phyloP scores from a whole-genome alignment of 2,329 filamentous ascomycete species.

The Coniochaeta hoffmannii region DNA sequence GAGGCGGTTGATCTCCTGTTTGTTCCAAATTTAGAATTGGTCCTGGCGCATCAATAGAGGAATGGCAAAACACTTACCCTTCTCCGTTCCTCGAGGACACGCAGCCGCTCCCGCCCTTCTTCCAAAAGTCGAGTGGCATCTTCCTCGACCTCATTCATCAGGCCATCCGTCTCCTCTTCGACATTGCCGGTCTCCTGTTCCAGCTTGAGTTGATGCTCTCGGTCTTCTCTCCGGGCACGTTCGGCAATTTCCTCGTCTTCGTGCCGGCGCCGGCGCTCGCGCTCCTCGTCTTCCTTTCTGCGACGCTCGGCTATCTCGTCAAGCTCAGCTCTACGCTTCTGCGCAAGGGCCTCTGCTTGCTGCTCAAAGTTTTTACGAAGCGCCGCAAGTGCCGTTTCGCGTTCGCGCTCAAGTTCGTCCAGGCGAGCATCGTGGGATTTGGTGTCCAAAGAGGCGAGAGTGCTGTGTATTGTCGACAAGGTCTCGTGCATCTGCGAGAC shows the following conservation, averaged over 20 bases:
- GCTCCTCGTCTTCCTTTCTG: slow-evolving; percentile 33
- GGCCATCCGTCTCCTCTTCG: slow-evolving; percentile 26
- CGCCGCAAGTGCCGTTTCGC: slow-evolving; percentile 23
- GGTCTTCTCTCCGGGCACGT: slow-evolving; percentile 21
- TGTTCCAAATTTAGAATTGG: too few relatives aligned
- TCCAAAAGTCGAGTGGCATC: slow-evolving; percentile 20
- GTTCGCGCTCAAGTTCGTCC: slow-evolving; percentile 30
- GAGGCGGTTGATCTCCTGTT: slow-evolving; percentile 32
- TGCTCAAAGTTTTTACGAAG: slow-evolving; percentile 22
- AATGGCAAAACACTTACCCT: slow-evolving; percentile 11
- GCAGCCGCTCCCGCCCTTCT: slow-evolving; percentile 23
- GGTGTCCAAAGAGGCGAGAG: slow-evolving; percentile 25
- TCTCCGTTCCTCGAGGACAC: slow-evolving; percentile 25
- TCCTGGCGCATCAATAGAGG: neutral
- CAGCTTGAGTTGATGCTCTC: slow-evolving; percentile 19
- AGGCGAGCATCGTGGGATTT: slow-evolving; percentile 26
- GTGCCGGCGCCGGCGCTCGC: slow-evolving; percentile 22
- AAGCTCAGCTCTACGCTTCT: slow-evolving; percentile 20
- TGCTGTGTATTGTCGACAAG: slow-evolving; percentile 28
- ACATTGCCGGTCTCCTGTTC: slow-evolving; percentile 20
- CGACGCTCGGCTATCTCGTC: slow-evolving; percentile 26
- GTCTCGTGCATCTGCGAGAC: slow-evolving; percentile 35
- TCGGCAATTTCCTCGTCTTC: slow-evolving; percentile 28
- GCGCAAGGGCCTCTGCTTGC: slow-evolving; percentile 21
- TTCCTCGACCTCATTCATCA: slow-evolving; percentile 26